Base-by-base conservation (phyloP, 2,329 filamentous ascomycete species). In the Penicillium expansum region DNA sequence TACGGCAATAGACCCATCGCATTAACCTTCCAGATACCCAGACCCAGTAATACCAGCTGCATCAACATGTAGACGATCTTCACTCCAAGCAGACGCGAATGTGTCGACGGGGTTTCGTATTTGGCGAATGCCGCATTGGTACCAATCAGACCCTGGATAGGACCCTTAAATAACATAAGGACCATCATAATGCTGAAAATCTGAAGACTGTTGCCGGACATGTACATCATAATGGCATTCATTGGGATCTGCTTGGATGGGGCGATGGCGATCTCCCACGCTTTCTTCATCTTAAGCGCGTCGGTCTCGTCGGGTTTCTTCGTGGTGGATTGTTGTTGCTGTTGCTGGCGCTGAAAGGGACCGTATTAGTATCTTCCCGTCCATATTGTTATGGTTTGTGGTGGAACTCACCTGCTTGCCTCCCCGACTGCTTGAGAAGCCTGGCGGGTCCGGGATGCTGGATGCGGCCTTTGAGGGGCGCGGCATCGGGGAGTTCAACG, bases 171-270 rank as follows among this genome's bases (percentile, higher is more conserved):
- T 44, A 96, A 87, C 89, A 97, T 97, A 69, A 93, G 92, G 18
- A 97, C 93, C 92, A 97, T 99, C 91, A 97, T 97, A 77, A 99
- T 97, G 77, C 90, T 95, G 81, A 99, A 99, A 65, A 99, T 97
- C 74, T 99, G 94, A 45, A 99, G 85, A 60, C 91, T 92, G 79
- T 97, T 99, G 69, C 94, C 94, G 32, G 93, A 95, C 94, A 99
- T 99, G 83, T 99, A 99, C 92, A 97, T 97, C 87, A 97, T 97
- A 74, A 99, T 93, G 62, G 88, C 92, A 56, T 95, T 97, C 94
- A 99, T 99, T 57, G 94, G 94, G 45, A 99, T 82, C 72, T 89
- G 87, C 80, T 99, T 99, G 61, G 94, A 88, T 0, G 94, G 94
- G 2, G 89, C 93, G 47, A 99, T 85, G 41, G 94, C 93, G 43